Base-by-base conservation (phyloP, 2,329 filamentous ascomycete genomes). In the Byssochlamys sp. region DNA sequence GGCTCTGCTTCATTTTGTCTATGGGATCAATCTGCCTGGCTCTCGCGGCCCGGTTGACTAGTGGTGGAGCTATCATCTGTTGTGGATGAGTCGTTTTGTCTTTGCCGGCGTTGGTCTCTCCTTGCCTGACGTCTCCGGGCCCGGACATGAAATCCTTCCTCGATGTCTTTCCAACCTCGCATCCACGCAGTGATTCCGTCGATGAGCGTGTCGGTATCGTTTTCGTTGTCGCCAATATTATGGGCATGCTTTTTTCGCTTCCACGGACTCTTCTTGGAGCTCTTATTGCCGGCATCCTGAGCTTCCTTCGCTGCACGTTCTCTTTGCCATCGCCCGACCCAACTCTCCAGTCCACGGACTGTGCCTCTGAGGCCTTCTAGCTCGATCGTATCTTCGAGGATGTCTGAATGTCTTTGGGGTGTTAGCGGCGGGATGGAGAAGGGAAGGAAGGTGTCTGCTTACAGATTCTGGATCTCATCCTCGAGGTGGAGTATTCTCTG, bases 401-500 rank as follows among this genome's bases (percentile, higher is more conserved):
- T 62, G 49, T 73, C 68, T 2, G 62, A 60, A 55, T 68, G 60
- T 50, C 71, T 70, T 45, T 11, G 33, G 4, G 9, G 49, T 53
- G 48, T 52, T 49, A 58, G 45, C 33, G 55, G 4, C 26, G n/a
- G 33, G n/a, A 55, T 31, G 28, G 29, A 7, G 54, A 33, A 28
- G 26, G n/a, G 39, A 50, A 11, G n/a, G 10, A 27, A 28, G n/a
- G 6, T 19, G 19, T 19, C 19, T 19, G 66, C 73, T 63, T 69
- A 86, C 81, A 88, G 74, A 60, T 84, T 78, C 48, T 76, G 66
- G 50, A 87, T 75, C 50, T 82, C 80, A 39, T 77, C 77, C 64
- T 87, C 83, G 12, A 88, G 75, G 58, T 82, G 80, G 26, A 83
- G 75, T 58, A 87, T 83, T 55, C 80, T 80, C 61, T 83, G 76